These are phyloP conservation scores for Beta lomatogona DNA, from an alignment of 179 eudicot species.

Conservation along the genomic window DNA sequence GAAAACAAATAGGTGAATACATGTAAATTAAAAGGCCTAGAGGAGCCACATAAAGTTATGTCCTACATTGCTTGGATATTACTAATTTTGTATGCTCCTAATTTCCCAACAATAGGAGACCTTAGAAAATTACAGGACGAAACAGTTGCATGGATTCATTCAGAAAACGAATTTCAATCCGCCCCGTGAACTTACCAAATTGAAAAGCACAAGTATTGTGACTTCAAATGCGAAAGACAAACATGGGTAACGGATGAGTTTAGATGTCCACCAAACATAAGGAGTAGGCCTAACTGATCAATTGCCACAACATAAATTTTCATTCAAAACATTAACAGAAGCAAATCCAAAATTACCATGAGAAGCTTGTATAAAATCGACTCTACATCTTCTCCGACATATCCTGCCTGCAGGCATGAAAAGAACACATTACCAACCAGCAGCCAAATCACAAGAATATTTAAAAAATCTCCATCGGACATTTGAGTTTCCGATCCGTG, in stretches of 20 bases:
- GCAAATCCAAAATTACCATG: slow-evolving; percentile 46
- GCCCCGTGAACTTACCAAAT: background rate
- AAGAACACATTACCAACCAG: slow-evolving; percentile 10
- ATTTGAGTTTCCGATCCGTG: too few species aligned
- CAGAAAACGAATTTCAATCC: background rate
- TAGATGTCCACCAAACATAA: background rate
- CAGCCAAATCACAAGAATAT: too few species aligned
- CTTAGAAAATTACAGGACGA: background rate
- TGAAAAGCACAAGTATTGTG: background rate
- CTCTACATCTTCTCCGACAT: slow-evolving; percentile 99
- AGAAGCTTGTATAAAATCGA: slow-evolving; percentile 96
- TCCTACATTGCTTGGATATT: background rate
- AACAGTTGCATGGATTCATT: background rate
- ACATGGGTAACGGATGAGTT: background rate
- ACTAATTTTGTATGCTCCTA: background rate
- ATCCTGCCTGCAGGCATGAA: slow-evolving; percentile 78
- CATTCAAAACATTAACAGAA: background rate
- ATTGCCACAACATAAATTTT: background rate
- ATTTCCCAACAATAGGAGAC: background rate
- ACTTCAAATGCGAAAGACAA: background rate
- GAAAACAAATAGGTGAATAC: too few species aligned
- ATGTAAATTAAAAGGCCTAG: background rate
- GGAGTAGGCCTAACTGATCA: background rate
- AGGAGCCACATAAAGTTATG: background rate
- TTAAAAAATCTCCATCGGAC: too few species aligned